phyloP scores from a whole-genome alignment of 1,284 basidiomycete species.

The Pulveroboletus sp. region DNA sequence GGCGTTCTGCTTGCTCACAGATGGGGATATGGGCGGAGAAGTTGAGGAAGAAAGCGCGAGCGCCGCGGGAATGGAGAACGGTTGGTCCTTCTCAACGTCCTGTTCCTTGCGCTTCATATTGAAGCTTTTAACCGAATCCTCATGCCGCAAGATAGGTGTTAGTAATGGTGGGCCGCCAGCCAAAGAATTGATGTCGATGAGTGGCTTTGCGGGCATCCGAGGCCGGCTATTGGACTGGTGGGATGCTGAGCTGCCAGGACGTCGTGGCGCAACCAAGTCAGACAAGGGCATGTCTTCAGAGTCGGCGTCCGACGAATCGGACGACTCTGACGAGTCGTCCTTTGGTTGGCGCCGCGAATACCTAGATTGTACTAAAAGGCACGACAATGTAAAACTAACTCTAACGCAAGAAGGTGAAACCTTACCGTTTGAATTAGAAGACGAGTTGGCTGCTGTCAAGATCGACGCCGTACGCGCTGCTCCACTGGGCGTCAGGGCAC shows the following conservation, averaged over 20 bases:
- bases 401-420: neutral
- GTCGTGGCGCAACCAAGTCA: slow-evolving; percentile 40
- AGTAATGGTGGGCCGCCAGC: slow-evolving; percentile 33
- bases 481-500: slow-evolving; percentile 41
- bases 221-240: slow-evolving; percentile 32
- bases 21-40: slow-evolving; percentile 25
- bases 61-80: slow-evolving; percentile 33
- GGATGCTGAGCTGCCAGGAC: slow-evolving; percentile 49
- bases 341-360: slow-evolving; percentile 1
- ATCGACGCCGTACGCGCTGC: slow-evolving; percentile 41
- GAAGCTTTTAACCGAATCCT: slow-evolving; percentile 29
- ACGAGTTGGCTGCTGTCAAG: slow-evolving; percentile 27
- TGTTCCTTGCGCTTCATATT: slow-evolving; percentile 20
- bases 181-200: slow-evolving; percentile 50
- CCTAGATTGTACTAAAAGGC: slow-evolving; percentile 12
- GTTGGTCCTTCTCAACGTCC: slow-evolving; percentile 31
- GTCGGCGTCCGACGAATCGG: slow-evolving; percentile 31
- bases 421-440: slow-evolving; percentile 22
- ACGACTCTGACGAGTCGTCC: slow-evolving; percentile 25
- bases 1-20: slow-evolving; percentile 7
- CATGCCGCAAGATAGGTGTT: slow-evolving; percentile 32
- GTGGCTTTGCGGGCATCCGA: slow-evolving; percentile 44
- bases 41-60: slow-evolving; percentile 27
- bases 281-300: slow-evolving; percentile 48
- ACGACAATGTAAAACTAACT: neutral